A percentile compares a stretch with the other conserved stretches of the same genome.
Evolutionary conservation across 129 eudicot genomes (phyloP).

Genomic region (Lonicera japonica): DNA sequence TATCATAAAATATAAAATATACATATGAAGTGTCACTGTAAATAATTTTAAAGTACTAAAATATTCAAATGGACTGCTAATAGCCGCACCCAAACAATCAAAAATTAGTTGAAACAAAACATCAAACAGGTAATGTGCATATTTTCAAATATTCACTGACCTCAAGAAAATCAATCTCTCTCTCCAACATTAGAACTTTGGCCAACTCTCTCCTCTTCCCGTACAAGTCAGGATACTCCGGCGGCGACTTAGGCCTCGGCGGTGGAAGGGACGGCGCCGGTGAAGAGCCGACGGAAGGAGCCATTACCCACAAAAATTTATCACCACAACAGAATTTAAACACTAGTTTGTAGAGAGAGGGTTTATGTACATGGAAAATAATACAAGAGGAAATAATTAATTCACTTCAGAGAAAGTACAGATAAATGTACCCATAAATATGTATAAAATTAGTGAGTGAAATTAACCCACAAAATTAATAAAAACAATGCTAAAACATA

Average conservation of each 20-base stretch:
- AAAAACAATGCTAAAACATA: too few species aligned
- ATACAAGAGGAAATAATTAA: slow-evolving; percentile 11
- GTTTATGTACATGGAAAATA: slow-evolving; percentile 2
- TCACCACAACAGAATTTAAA: neutral
- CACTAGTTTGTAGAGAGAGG: slow-evolving; percentile 1
- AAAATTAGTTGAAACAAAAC: neutral
- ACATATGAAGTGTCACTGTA: too few species aligned
- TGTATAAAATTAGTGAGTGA: neutral
- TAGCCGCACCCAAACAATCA: too few species aligned
- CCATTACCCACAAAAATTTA: slow-evolving; percentile 16
- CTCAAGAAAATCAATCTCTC: slow-evolving; percentile 78
- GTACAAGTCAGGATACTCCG: slow-evolving; percentile 63
- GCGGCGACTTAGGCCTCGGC: slow-evolving; percentile 88
- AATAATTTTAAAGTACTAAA: too few species aligned
- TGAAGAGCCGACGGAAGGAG: slow-evolving; percentile 11
- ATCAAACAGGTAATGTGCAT: slow-evolving; percentile 4
- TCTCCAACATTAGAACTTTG: slow-evolving; percentile 61
- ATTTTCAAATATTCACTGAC: slow-evolving; percentile 12
- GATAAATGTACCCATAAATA: neutral
- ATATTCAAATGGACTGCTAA: too few species aligned
- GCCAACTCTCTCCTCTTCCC: slow-evolving; percentile 80
- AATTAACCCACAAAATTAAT: too few species aligned
- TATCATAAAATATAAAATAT: too few species aligned
- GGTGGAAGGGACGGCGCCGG: slow-evolving; percentile 36
- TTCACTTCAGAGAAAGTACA: slow-evolving; percentile 7